Evolutionary conservation across 2,329 filamentous ascomycete genomes (phyloP), one percentile per base, ranked within the genome.

Genomic region (Ramichloridium luteum): DNA sequence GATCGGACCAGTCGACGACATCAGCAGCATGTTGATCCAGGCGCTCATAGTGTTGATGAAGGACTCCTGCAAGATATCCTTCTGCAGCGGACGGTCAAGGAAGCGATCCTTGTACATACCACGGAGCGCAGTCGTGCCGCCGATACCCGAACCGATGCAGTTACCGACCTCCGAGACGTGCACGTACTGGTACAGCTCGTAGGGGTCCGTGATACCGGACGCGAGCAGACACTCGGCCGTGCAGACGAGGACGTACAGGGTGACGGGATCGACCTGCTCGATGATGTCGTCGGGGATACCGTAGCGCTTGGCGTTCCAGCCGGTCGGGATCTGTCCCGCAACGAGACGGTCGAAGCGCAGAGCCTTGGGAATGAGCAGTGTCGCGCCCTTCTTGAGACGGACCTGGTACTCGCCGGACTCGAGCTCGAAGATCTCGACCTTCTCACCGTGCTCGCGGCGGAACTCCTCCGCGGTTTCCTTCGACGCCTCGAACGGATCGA

Each of bases 11-110:
- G 90, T 96, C 4, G 90, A 96, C 4, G 90, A 98, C 43, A 98
- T 68, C 43, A 98, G 68, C 62, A 98, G 68, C 90, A 98, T 98
- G 69, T 98, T 98, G 36, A 98, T 86, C 90, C 90, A 98, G 11
- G 90, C 90, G 48, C 83, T 80, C 88, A 98, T 98, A 34, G 90
- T 98, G 70, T 98, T 98, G 72, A 98, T 96, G 70, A 98, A 98
- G 9, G 90, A 96, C 63, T 98, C 90, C 56, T 98, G 92, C 10
- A 98, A 72, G 55, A 98, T 94, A 55, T 98, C 90, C 64, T 96
- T 98, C 63, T 98, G 92, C 30, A 98, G 74, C 34, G 88, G 90
- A 66, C 86, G 90, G 65, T 98, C 90, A 41, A 96, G 71, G 74
- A 79, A 96, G 38, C 90, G 81, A 59, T 94, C 88, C 61, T 88